Percentiles rank a stretch among this genome's conserved stretches.
Conservation (phyloP, 345 rosid genomes). For the Dovyalis caffra region DNA sequence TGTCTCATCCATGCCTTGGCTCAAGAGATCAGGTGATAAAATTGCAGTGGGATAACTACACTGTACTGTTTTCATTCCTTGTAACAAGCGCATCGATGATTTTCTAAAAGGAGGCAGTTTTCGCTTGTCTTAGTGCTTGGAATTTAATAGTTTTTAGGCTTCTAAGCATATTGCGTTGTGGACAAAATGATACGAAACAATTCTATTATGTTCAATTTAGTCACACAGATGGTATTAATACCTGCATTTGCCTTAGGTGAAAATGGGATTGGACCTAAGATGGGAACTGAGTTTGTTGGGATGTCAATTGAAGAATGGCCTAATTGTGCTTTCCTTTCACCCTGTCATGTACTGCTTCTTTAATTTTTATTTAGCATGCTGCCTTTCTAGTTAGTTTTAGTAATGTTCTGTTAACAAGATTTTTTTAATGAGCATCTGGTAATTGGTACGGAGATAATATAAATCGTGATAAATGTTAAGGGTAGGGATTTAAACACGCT, state of each 20-base stretch:
- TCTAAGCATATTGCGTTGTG: not conserved
- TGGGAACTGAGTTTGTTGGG: not conserved
- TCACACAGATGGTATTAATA: not conserved
- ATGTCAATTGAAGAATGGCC: not conserved
- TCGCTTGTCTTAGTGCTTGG: not conserved
- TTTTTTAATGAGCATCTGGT: not conserved
- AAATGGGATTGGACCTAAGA: conserved; percentile 1
- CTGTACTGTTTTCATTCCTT: not conserved
- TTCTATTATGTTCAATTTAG: not conserved
- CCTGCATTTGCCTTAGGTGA: conserved; percentile 2
- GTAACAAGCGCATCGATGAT: not conserved
- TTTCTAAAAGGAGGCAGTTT: not conserved
- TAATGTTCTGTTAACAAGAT: not conserved
- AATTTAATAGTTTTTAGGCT: not conserved
- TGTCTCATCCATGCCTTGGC: not conserved
- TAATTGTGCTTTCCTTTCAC: not conserved
- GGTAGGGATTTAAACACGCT: not conserved
- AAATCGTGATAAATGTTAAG: not conserved
- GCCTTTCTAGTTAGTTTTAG: not conserved
- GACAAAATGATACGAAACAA: not conserved
- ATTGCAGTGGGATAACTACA: not conserved
- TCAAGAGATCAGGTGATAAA: not conserved
- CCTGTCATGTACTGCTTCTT: not conserved
- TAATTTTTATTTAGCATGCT: not conserved
- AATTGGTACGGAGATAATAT: not conserved